Evolutionary conservation across 179 eudicot genomes (phyloP), one percentile per base, ranked within the genome.

Genomic region (Drosera spatulata): DNA sequence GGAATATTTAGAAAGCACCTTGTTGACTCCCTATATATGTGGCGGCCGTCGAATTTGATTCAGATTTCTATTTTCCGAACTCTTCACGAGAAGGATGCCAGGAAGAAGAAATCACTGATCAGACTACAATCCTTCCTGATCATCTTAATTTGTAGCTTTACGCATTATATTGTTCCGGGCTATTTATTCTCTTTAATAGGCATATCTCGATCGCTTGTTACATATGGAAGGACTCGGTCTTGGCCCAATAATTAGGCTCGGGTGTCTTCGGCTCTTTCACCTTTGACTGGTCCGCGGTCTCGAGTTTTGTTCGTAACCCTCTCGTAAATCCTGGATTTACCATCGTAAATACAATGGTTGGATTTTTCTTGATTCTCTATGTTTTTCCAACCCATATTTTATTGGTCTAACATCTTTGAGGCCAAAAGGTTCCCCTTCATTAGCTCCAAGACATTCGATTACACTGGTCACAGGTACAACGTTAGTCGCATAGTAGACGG

Each of bases 41-140:
- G 97, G 97, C 86, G 97, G 97, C 97, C 97, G 46, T 8, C 76
- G 12, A 89, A 89, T 65, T 76, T 89, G 14, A 91, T 84, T 60
- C 87, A 86, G 55, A 95, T 89, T 60, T 82, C 96, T 38, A 84
- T 89, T 37, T 86, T 89, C 72, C 78, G 91, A 73, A 77, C 95
- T 9, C 67, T 88, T 56, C 96, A 88, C 37, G 86, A 88, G 14
- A 65, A 53, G 2, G 95, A 88, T 39, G 56, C 3, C 41, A 79
- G 96, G 67, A 69, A 59, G 4, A 86, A 76, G 59, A 75, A 87
- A 64, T 79, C 81, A n/a, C 38, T 82, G 3, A 68, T 85, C 0
- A 64, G 87, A 60, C 73, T 74, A 12, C 91, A 89, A 45, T 89
- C 86, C 67, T 88, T 86, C 68, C 13, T 86, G 7, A 37, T 78